Evolutionary conservation across 1,284 basidiomycete genomes (phyloP), one percentile per base, ranked within the genome.

Genomic region (Phellopilus nigrolimitatus): DNA sequence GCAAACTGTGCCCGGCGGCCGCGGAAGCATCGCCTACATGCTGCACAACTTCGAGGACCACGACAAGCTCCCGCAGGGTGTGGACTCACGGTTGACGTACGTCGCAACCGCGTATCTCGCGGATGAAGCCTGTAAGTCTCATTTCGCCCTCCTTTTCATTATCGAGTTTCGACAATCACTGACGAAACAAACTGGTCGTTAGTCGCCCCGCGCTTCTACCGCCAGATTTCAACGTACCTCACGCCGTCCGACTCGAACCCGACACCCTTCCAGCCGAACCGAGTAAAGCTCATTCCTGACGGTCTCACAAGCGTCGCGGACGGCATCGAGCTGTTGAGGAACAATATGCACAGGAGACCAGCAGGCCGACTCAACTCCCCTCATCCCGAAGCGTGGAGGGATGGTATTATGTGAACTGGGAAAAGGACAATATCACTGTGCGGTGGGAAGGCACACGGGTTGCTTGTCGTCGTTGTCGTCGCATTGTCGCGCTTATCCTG

Each of bases 291-390:
- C 28, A 31, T 66, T 48, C 60, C 47, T 1, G 60, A 60, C 1
- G 65, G 66, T 3, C 49, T 67, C 17, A 55, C 39, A 15, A 62
- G 61, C 12, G 63, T 66, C 4, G 44, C 54, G 27, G 62, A 64
- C 36, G 66, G 65, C 0, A 19, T 66, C 30, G 40, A 58, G 53
- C 51, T 62, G 27, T 36, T 64, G 27, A 38, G 60, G 47, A 49
- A 57, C 24, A 52, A 55, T 22, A 59, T n/a, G n/a, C n/a, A n/a
- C n/a, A n/a, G n/a, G n/a, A n/a, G n/a, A n/a, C n/a, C n/a, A n/a
- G n/a, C n/a, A n/a, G n/a, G n/a, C n/a, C n/a, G n/a, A n/a, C n/a
- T n/a, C n/a, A n/a, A n/a, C n/a, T n/a, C n/a, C n/a, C n/a, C n/a
- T n/a, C n/a, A n/a, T n/a, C n/a, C n/a, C n/a, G n/a, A n/a, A n/a